These are phyloP conservation scores for Panaeolus cyanescens DNA, from an alignment of 768 basidiomycete genomes.

Conservation along the genomic window DNA sequence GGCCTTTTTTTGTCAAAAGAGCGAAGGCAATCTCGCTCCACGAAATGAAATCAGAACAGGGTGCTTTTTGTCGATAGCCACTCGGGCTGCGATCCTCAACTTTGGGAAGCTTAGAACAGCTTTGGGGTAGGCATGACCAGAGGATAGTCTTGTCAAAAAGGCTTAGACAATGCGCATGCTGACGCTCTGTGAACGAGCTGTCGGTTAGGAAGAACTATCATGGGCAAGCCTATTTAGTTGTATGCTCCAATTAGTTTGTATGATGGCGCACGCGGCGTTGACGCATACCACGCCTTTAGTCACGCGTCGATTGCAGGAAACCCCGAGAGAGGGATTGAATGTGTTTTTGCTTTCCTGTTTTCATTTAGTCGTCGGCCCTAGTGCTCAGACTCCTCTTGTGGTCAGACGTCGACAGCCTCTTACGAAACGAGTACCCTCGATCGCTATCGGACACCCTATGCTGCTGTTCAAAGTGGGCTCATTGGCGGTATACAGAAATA, in stretches of 20 bases:
- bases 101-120: not conserved
- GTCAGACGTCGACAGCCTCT: not conserved
- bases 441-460: not conserved
- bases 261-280: not conserved
- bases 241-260: not conserved
- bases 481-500: not conserved
- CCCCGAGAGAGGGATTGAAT: not conserved
- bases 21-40: not conserved
- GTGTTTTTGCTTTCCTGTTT: not conserved
- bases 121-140: not conserved
- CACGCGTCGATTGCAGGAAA: not conserved
- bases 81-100: not conserved
- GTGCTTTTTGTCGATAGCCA: not conserved
- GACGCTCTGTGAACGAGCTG: not conserved
- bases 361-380: not conserved
- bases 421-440: slow-evolving; percentile 1
- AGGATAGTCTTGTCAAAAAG: not conserved
- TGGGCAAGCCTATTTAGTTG: not conserved
- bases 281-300: not conserved
- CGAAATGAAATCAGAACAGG: not conserved
- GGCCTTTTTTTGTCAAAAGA: not conserved
- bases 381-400: not conserved
- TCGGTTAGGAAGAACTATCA: not conserved
- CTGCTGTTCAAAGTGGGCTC: not conserved
- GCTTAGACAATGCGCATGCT: not conserved